Evolutionary conservation across 139 green algal genomes (phyloP), one percentile per base, ranked within the genome.

Genomic region (Ulvella scutata): DNA sequence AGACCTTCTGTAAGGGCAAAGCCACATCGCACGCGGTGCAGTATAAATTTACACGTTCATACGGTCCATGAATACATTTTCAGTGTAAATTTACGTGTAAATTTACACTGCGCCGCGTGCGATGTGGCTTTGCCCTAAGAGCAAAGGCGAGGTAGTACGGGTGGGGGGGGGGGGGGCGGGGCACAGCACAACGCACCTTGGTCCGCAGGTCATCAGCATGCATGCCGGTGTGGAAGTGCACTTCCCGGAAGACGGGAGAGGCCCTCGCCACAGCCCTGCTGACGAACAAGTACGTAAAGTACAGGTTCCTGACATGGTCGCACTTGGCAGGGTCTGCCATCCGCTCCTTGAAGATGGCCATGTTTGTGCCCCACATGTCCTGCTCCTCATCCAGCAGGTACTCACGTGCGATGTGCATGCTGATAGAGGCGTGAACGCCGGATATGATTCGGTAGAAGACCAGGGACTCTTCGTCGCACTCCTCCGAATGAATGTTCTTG

Each of bases 281-380:
- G 43, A 95, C 83, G 73, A 97, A 96, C 31, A 97, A 82, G 81
- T 95, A 97, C 0, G 92, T 81, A 79, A 98, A 98, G 85, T 97
- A 96, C 39, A 98, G 83, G 85, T 98, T 98, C 74, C 92, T 79
- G 33, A 96, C 77, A 3, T 82, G 76, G 37, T 86, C 60, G 43
- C 73, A 37, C 37, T 40, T 61, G 10, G 26, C 40, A 62, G 37
- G 39, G 28, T 37, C 38, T 31, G 26, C 73, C 39, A 37, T 44
- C 73, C 73, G 13, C 73, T 81, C 28, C 72, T 79, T 77, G 80
- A 96, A 98, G 76, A 91, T 73, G 31, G 80, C 84, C 38, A 94
- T 43, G 79, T 92, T 93, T 20, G 89, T 89, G 2, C 91, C 92
- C 86, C 86, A 91, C 23, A 82, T 38, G 4, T 81, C 79, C 17